These are phyloP conservation scores for Begonia masoniana DNA, from an alignment of 306 rosid species.

Conservation along the genomic window DNA sequence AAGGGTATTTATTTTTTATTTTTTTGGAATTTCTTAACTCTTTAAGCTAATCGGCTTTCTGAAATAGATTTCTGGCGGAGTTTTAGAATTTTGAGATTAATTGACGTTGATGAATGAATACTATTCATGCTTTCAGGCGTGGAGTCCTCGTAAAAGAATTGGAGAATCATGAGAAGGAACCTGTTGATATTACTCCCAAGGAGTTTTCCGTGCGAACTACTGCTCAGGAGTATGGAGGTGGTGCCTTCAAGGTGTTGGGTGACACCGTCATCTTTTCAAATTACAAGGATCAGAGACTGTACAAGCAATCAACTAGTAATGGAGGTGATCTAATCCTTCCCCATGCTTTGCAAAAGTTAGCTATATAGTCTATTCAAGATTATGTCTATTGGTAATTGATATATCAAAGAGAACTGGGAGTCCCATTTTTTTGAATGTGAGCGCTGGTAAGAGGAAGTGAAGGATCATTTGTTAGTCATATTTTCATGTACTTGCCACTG, in stretches of 20 bases:
- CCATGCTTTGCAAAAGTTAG: background rate
- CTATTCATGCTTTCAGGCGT: conserved; percentile 27
- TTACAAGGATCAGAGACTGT: conserved; percentile 80
- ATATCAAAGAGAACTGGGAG: too few relatives aligned
- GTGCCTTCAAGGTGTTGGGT: conserved; percentile 64
- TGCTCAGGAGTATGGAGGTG: conserved; percentile 95
- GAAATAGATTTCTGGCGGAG: background rate
- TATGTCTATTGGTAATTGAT: too few relatives aligned
- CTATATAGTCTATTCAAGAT: too few relatives aligned
- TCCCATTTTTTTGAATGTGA: too few relatives aligned
- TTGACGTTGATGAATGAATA: background rate
- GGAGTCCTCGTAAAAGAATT: conserved; percentile 73
- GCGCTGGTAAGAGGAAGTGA: too few relatives aligned
- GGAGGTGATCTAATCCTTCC: conserved; percentile 17
- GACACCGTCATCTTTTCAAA: conserved; percentile 57
- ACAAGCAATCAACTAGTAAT: conserved; percentile 49
- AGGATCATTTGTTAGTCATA: too few relatives aligned
- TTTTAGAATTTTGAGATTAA: background rate
- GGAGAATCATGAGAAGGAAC: conserved; percentile 37
- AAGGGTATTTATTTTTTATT: conserved; percentile 35
- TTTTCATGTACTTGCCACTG: too few relatives aligned
- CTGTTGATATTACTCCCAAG: conserved; percentile 73
- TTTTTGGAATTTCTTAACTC: background rate
- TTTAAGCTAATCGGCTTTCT: background rate
- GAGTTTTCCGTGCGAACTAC: conserved; percentile 72